Evolutionary conservation across 2,329 filamentous ascomycete species (phyloP).

Genomic region (Penicillium polonicum): DNA sequence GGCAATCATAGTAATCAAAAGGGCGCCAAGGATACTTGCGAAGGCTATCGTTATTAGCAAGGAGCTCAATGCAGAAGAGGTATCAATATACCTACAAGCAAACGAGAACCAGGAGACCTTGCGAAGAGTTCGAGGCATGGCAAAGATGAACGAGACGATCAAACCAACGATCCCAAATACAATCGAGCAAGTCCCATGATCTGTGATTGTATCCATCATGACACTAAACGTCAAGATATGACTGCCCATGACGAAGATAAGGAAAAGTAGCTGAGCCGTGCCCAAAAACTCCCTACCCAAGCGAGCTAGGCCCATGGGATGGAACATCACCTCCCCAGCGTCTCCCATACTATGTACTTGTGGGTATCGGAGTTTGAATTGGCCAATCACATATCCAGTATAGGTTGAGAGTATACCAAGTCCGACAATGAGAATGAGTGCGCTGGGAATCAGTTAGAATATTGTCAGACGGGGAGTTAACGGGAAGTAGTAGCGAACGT

Average conservation of each 20-base stretch:
- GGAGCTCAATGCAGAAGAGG: background rate
- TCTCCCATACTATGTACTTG: slow-evolving; percentile 66
- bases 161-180: slow-evolving; percentile 59
- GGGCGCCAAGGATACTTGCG: slow-evolving; percentile 60
- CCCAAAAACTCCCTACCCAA: slow-evolving; percentile 62
- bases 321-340: slow-evolving; percentile 60
- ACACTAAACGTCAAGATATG: slow-evolving; percentile 68
- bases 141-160: slow-evolving; percentile 55
- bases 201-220: slow-evolving; percentile 62
- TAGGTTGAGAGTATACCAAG: slow-evolving; percentile 56
- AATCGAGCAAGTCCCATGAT: slow-evolving; percentile 61
- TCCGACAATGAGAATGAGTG: slow-evolving; percentile 51
- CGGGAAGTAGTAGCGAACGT: slow-evolving; percentile 9
- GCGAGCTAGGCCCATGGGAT: slow-evolving; percentile 55
- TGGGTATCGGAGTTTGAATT: slow-evolving; percentile 57
- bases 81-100: slow-evolving; percentile 41
- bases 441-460: slow-evolving; percentile 30
- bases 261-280: slow-evolving; percentile 59
- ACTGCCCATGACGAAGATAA: slow-evolving; percentile 66
- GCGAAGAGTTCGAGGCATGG: slow-evolving; percentile 60
- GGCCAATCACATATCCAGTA: slow-evolving; percentile 57
- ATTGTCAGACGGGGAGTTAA: too few relatives aligned
- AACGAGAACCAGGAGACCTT: slow-evolving; percentile 61
- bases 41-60: slow-evolving; percentile 47
- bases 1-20: slow-evolving; percentile 64